phyloP scores from a whole-genome alignment of 2,329 filamentous ascomycete species.

The Nemania bipapillata region DNA sequence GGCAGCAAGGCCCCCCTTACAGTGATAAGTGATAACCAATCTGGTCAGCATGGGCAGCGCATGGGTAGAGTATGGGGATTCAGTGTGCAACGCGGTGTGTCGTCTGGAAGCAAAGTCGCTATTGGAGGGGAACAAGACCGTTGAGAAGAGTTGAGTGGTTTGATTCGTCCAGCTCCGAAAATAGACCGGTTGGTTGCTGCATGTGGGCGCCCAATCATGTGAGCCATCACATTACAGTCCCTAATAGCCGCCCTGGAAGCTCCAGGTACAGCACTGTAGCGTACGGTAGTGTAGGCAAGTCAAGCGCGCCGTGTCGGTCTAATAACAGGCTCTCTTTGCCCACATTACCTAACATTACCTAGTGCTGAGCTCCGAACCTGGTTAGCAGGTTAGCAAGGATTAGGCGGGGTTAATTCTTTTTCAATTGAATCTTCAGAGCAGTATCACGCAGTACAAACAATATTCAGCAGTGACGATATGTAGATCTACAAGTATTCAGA shows the following conservation, averaged over 20 bases:
- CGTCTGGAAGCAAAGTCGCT: constrained; percentile 6
- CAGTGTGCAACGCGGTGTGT: constrained; percentile 21
- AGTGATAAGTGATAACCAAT: constrained; percentile 6
- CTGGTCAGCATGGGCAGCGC: constrained; percentile 19
- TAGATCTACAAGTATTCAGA: background rate
- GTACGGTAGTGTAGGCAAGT: background rate
- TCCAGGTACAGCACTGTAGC: background rate
- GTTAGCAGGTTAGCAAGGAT: background rate
- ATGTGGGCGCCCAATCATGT: constrained; percentile 44
- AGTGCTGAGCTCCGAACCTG: too few relatives aligned
- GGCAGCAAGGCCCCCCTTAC: constrained; percentile 25
- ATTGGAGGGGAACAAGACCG: constrained; percentile 25
- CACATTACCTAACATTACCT: background rate
- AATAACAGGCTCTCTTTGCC: background rate
- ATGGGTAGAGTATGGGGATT: too few relatives aligned
- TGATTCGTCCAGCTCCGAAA: constrained; percentile 46
- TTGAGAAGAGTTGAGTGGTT: constrained; percentile 21
- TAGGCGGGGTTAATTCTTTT: background rate
- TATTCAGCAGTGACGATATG: background rate
- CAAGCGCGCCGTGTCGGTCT: background rate
- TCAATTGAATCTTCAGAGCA: background rate
- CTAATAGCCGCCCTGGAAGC: constrained; percentile 37
- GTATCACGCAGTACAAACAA: background rate
- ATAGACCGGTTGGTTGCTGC: constrained; percentile 45
- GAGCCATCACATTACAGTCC: constrained; percentile 45